Evolutionary conservation across 805 yeast genomes (phyloP), one percentile per base, ranked within the genome.

Genomic region (Saccharomycopsis fibuligera): DNA sequence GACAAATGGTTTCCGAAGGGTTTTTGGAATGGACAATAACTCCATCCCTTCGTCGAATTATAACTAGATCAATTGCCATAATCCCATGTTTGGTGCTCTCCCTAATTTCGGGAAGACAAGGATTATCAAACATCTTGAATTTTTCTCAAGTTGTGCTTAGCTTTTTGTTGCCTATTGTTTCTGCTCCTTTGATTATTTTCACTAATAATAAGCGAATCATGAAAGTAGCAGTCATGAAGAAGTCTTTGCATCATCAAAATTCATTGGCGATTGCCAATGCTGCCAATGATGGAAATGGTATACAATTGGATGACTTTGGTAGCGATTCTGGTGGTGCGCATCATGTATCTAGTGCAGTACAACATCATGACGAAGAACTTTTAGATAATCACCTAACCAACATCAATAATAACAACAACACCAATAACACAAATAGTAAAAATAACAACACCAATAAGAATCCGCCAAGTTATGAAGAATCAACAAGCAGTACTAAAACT

Each of bases 1-100:
- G 96, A 33, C 96, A 89, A 62, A 86, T 87, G 79, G 95, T 89
- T 6, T 80, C 87, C 59, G 96, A 89, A 63, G 97, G 97, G 1
- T 90, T 88, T 58, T 71, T 87, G 23, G 71, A 76, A 52, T 86
- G 95, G 85, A 69, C 84, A 5, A 73, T 88, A 52, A 79, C 85
- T 31, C 96, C 97, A 1, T 89, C 89, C 68, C 70, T 83, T 2
- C 76, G 95, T 48, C 74, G 96, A 53, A 68, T 89, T 38, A 70
- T 86, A 23, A 89, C 96, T 0, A 73, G 97, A 59, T 72, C 79
- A n/a, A 69, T 89, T 22, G 96, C 96, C 2, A 83, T 89, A 29
- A 70, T 81, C 1, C 97, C 97, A 2, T 89, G 96, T 66, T 67
- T 89, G 19, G 63, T 83, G 35, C 89, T 88, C 30, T 86, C 90